Percentiles rank a stretch among this genome's conserved stretches.
Conservation (phyloP, 176 grass and related monocot genomes). For the Pontederia paniculata region DNA sequence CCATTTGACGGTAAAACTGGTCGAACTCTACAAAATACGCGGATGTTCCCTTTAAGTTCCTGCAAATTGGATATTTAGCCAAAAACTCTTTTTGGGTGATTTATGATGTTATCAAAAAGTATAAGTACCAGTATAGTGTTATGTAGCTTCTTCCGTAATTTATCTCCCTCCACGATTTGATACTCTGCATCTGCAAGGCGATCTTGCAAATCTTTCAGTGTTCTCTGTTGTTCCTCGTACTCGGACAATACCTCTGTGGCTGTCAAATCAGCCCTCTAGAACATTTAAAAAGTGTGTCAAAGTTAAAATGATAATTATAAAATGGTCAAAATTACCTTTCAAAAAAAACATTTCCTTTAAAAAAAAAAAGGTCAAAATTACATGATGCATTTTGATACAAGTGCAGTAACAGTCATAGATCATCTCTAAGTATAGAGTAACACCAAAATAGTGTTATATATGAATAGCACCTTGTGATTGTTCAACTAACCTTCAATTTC, state of each 20-base stretch:
- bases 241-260: conserved; percentile 50
- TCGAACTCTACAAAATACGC: conserved; percentile 90
- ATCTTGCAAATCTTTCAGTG: conserved; percentile 53
- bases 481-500: conserved; percentile 46
- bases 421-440: background rate
- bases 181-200: conserved; percentile 59
- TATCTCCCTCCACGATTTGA: conserved; percentile 77
- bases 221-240: conserved; percentile 53
- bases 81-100: background rate
- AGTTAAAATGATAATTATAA: background rate
- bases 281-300: conserved; percentile 1
- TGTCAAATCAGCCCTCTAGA: conserved; percentile 71
- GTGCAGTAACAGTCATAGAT: background rate
- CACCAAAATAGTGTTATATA: background rate
- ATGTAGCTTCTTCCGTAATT: conserved; percentile 76
- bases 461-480: background rate
- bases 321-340: background rate
- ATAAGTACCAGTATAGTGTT: conserved; percentile 84
- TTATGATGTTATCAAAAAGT: no score
- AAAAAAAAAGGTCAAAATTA: background rate
- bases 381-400: background rate
- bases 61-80: conserved; percentile 24
- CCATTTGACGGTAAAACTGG: conserved; percentile 40
- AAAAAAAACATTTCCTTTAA: no score
- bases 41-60: conserved; percentile 95